A percentile compares a stretch with the other conserved stretches of the same genome.
These are phyloP conservation scores for Dioscorea dumetorum DNA, from an alignment of 106 monocot species.

Conservation along the genomic window DNA sequence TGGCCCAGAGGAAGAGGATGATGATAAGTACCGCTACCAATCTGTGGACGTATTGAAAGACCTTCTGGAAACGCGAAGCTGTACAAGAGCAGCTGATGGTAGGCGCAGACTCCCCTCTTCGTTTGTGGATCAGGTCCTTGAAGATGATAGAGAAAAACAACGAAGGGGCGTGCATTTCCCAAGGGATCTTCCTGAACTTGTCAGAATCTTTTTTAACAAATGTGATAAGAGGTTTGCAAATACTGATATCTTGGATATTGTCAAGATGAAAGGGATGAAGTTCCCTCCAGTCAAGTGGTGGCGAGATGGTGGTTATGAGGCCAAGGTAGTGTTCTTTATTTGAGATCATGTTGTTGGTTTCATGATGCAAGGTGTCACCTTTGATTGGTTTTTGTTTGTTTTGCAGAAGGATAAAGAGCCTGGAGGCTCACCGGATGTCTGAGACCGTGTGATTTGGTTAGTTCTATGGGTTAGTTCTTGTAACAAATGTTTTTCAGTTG, in stretches of 20 bases:
- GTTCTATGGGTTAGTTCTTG: too few relatives aligned
- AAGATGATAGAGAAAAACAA: neutral
- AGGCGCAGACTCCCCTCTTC: neutral
- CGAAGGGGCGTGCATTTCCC: neutral
- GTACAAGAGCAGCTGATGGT: neutral
- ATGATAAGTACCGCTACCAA: neutral
- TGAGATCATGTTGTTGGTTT: too few relatives aligned
- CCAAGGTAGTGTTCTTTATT: too few relatives aligned
- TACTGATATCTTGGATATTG: constrained; percentile 10
- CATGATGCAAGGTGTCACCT: too few relatives aligned
- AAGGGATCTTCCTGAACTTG: constrained; percentile 1
- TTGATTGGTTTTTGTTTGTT: too few relatives aligned
- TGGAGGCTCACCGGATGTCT: too few relatives aligned
- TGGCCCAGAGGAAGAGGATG: neutral
- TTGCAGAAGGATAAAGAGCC: too few relatives aligned
- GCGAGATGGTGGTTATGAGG: constrained; percentile 13
- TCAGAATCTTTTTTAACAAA: neutral
- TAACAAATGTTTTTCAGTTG: too few relatives aligned
- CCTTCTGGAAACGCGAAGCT: neutral
- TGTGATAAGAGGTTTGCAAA: neutral
- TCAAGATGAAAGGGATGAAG: constrained; percentile 7
- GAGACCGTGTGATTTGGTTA: too few relatives aligned
- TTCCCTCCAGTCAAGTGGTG: constrained; percentile 8
- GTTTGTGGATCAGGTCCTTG: neutral
- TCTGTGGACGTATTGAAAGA: neutral